These are phyloP conservation scores for Plasmodium falciparum DNA, from an alignment of 169 alveolate species.

Conservation along the genomic window DNA sequence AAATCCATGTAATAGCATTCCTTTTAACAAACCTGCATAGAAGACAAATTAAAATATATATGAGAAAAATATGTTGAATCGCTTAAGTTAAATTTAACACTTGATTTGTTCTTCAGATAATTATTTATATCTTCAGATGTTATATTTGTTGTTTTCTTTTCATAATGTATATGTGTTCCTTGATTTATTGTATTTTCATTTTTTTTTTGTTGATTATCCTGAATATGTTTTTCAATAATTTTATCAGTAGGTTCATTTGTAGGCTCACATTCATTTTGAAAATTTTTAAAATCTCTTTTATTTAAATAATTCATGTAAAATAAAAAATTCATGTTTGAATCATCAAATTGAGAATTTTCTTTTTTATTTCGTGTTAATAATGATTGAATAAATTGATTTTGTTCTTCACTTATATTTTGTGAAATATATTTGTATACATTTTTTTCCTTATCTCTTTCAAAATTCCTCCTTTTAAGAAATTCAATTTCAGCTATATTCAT, in stretches of 20 bases:
- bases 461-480: constrained; percentile 46
- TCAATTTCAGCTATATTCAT: constrained; percentile 21
- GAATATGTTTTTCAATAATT: background rate
- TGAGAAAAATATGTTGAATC: constrained; percentile 55
- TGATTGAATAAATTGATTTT: constrained; percentile 6
- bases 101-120: constrained; percentile 11
- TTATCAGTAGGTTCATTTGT: background rate
- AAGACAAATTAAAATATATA: constrained; percentile 29
- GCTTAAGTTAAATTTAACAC: constrained; percentile 29
- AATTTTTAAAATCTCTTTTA: background rate
- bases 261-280: background rate
- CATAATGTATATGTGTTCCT: no score
- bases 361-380: constrained; percentile 16
- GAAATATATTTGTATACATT: constrained; percentile 47
- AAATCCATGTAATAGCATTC: background rate
- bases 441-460: constrained; percentile 48
- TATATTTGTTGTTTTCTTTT: background rate
- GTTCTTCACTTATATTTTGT: constrained; percentile 27
- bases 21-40: constrained; percentile 23
- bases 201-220: background rate
- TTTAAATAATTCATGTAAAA: constrained; percentile 43
- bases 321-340: constrained; percentile 21
- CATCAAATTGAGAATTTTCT: constrained; percentile 14
- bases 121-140: constrained; percentile 27
- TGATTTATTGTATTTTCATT: background rate